phyloP scores from a whole-genome alignment of 2,329 filamentous ascomycete species.

The Pyricularia pennisetigena region DNA sequence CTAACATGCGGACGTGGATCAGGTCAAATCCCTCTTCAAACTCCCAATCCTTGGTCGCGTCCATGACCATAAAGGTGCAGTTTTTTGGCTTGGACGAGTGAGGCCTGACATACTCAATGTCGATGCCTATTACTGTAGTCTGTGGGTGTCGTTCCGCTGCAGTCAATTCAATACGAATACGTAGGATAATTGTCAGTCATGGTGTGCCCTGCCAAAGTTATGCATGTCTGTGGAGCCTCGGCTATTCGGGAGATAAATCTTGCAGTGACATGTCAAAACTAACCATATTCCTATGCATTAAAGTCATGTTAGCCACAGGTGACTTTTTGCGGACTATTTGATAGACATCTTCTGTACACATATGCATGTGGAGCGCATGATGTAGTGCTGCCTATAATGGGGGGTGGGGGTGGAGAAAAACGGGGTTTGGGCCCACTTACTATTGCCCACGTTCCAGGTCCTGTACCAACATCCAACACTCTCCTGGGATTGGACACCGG shows the following conservation, averaged over 20 bases:
- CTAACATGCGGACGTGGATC: conserved; percentile 22
- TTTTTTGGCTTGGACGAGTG: conserved; percentile 16
- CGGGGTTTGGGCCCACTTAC: conserved; percentile 9
- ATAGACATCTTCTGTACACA: background rate
- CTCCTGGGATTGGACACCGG: conserved; percentile 16
- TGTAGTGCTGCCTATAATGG: no score
- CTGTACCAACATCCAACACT: conserved; percentile 19
- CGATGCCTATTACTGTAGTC: conserved; percentile 18
- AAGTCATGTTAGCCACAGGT: background rate
- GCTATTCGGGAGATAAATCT: background rate
- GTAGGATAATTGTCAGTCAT: conserved; percentile 3
- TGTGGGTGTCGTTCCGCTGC: conserved; percentile 16
- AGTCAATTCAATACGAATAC: no score
- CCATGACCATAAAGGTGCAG: conserved; percentile 18
- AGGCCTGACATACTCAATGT: conserved; percentile 19
- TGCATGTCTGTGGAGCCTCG: background rate
- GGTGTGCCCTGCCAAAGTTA: background rate
- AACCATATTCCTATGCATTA: background rate
- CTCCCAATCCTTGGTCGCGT: conserved; percentile 17
- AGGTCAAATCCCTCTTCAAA: conserved; percentile 18
- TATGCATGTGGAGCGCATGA: background rate
- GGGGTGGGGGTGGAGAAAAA: no score
- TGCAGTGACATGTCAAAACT: background rate
- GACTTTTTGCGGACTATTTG: background rate
- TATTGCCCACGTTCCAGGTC: conserved; percentile 19